Evolutionary conservation across 73 alveolate species (phyloP), one percentile per base, ranked within the genome.

Genomic region (Paramecium sexaurelia): DNA sequence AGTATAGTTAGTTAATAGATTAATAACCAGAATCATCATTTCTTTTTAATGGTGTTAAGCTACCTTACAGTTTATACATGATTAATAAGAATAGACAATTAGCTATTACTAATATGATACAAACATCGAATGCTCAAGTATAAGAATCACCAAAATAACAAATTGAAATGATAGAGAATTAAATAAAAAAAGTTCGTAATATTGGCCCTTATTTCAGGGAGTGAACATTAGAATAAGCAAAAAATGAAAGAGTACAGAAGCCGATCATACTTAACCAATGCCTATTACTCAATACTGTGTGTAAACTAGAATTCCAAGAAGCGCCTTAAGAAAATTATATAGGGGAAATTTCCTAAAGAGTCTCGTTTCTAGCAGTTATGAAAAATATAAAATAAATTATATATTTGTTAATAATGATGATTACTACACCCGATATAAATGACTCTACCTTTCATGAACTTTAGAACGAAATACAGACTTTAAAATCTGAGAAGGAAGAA

Each of bases 281-380:
- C 87, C 35, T 73, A 73, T 36, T 73, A 73, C 13, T 73, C 87
- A 9, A 73, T 73, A 32, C 11, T 73, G 67, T 73, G 66, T 9
- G 87, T 73, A 2, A 39, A 73, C 13, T 17, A 27, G 17, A 37
- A 33, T 8, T 73, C 87, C 55, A 73, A 39, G 56, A 39, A 35
- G 56, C 55, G 87, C 11, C 32, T 73, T 9, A 33, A 36, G 55
- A 39, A n/a, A 17, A 73, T 36, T 10, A 33, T 73, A 9, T 11
- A 39, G 15, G 36, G 56, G 1, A 39, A 73, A n/a, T 73, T 73
- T 73, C 56, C 87, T 29, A 27, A 11, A 24, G 87, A 73, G 57
- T 73, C 87, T 73, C 36, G 87, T 2, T 73, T 73, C 57, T 36
- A 73, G 26, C 43, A 73, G 27, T 27, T 73, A 36, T 73, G 87